Conservation (phyloP, 495 filamentous ascomycete genomes). For the Entonaema liquescens region DNA sequence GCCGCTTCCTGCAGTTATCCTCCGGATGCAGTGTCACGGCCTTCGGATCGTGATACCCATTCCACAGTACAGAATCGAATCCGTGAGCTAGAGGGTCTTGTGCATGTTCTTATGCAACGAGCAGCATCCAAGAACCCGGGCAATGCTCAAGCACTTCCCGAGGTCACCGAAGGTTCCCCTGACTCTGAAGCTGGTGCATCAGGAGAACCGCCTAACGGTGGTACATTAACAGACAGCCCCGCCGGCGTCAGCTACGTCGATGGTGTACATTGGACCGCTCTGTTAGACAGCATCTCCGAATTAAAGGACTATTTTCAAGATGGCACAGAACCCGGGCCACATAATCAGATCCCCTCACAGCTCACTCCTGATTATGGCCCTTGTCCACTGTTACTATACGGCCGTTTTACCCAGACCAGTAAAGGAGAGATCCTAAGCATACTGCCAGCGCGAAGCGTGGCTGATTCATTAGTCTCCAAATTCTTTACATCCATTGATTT, state of each 20-base stretch:
- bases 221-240: constrained; percentile 25
- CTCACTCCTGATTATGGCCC: constrained; percentile 22
- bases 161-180: constrained; percentile 16
- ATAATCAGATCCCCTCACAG: constrained; percentile 4
- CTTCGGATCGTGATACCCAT: constrained; percentile 26
- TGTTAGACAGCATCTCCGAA: constrained; percentile 43
- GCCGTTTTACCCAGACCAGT: constrained; percentile 39
- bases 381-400: constrained; percentile 48
- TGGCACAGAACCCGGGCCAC: not conserved
- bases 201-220: constrained; percentile 18
- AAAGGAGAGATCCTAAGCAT: constrained; percentile 51
- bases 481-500: constrained; percentile 52
- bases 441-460: constrained; percentile 45
- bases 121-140: constrained; percentile 15
- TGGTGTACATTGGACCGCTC: constrained; percentile 46
- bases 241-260: constrained; percentile 42
- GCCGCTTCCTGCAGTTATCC: constrained; percentile 45
- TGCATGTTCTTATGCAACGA: constrained; percentile 40
- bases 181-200: constrained; percentile 13
- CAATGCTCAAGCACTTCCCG: constrained; percentile 9
- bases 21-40: constrained; percentile 24
- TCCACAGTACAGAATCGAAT: constrained; percentile 42
- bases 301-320: constrained; percentile 36
- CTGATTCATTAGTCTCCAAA: constrained; percentile 49
- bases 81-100: constrained; percentile 42